A percentile compares a stretch with the other conserved stretches of the same genome.
Conservation (phyloP, 2,329 filamentous ascomycete genomes). For the Pseudocercospora crystallina region DNA sequence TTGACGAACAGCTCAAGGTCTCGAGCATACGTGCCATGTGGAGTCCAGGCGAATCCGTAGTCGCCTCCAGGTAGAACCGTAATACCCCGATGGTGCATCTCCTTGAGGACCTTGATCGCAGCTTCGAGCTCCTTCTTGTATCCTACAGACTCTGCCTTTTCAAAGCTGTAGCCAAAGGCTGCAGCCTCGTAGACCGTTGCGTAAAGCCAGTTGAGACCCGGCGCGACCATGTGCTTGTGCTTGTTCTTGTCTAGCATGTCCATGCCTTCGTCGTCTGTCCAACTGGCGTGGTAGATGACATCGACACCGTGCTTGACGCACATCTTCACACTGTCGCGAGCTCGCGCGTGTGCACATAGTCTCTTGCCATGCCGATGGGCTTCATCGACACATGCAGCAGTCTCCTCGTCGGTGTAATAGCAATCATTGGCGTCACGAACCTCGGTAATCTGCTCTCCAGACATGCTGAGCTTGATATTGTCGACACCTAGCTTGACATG, state of each 20-base stretch:
- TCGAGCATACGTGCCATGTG: conserved; percentile 38
- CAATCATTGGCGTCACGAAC: conserved; percentile 42
- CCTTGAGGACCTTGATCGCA: conserved; percentile 41
- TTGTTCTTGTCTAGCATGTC: conserved; percentile 43
- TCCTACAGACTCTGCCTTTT: conserved; percentile 46
- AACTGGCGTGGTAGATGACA: conserved; percentile 52
- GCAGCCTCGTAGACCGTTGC: conserved; percentile 41
- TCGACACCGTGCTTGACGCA: conserved; percentile 47
- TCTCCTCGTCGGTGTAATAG: conserved; percentile 49
- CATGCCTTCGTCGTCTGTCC: conserved; percentile 45
- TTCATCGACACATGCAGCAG: conserved; percentile 49
- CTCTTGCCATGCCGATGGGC: conserved; percentile 41
- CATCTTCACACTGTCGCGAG: conserved; percentile 46
- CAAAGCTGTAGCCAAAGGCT: conserved; percentile 44
- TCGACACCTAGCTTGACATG: conserved; percentile 35
- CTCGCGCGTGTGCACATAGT: conserved; percentile 42
- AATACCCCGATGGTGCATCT: conserved; percentile 51
- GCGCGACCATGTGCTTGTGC: conserved; percentile 42
- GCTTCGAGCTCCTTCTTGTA: conserved; percentile 45
- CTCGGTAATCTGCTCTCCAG: conserved; percentile 32
- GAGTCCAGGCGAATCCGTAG: conserved; percentile 51
- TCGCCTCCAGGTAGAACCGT: conserved; percentile 50
- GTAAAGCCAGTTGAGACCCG: conserved; percentile 46
- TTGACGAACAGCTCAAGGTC: not conserved
- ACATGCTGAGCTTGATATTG: conserved; percentile 37